Base-by-base conservation (phyloP, 2,329 filamentous ascomycete genomes). In the Curvularia sp. region DNA sequence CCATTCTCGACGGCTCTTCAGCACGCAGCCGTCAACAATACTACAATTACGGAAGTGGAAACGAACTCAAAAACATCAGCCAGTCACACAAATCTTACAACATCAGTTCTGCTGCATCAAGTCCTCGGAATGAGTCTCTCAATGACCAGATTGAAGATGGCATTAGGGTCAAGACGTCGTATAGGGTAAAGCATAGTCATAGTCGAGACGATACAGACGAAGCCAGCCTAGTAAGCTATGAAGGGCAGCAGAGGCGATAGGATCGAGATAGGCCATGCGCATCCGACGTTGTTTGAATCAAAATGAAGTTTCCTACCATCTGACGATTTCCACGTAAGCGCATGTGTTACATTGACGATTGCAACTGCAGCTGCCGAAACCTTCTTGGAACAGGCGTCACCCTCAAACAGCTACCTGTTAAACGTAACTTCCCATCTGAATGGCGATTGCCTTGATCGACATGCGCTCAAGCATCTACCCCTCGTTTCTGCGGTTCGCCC, bases 1-100 rank as follows among this genome's bases (percentile, higher is more conserved):
- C 78, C 20, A 59, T 68, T 24, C 41, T 76, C 1, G 70, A 76
- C 42, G 77, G 77, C 8, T 74, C 74, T 33, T 77, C 75, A 3
- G 59, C 55, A 31, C 65, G 65, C 38, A 66, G 66, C 15, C 60
- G 61, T 12, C 54, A 63, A 33, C 57, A 68, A 24, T 69, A 74
- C 56, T 66, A 68, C 33, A 65, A 69, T 49, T 72, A 70, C 43
- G 68, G 69, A 43, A 71, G 64, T 26, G 57, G 60, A 42, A 69
- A 66, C 44, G 67, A 69, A 43, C 57, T 69, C 35, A 58, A 50
- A 7, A 58, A 62, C 48, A 22, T 68, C 10, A 63, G 61, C 31
- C 53, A 61, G 15, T 62, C 49, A 35, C 50, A 55, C 10, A 48
- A 39, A n/a, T 57, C 64, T 22, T 56, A 57, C 28, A 44, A 57